These are phyloP conservation scores for Avena sativa DNA, from an alignment of 176 grass and related monocot genomes.

Conservation along the genomic window DNA sequence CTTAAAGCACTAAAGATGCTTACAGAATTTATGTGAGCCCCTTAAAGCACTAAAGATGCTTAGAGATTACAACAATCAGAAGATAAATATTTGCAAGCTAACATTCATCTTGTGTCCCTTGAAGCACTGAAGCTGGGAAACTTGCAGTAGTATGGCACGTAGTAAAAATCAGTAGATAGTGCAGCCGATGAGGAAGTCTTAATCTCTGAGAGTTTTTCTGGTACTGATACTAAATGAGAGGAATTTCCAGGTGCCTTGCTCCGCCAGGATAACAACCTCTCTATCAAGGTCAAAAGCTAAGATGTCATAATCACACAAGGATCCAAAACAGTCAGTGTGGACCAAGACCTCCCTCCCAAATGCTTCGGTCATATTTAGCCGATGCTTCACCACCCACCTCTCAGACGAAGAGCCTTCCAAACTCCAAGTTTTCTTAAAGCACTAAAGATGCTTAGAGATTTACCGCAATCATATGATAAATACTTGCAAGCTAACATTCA, in stretches of 20 bases:
- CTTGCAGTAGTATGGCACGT: not conserved
- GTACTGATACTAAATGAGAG: slow-evolving; percentile 28
- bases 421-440: slow-evolving; percentile 1
- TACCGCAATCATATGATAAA: not conserved
- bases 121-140: not conserved
- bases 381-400: slow-evolving; percentile 31
- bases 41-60: not conserved
- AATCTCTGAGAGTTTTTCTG: not conserved
- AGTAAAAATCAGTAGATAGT: not conserved
- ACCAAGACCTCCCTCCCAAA: slow-evolving; percentile 18
- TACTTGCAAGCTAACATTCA: not conserved
- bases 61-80: not conserved
- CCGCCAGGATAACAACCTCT: not conserved
- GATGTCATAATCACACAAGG: slow-evolving; percentile 26
- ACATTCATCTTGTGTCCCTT: not conserved
- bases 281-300: slow-evolving; percentile 21
- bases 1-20: too few species aligned
- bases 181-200: not conserved
- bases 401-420: slow-evolving; percentile 6
- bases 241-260: not conserved
- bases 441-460: not conserved
- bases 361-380: not conserved
- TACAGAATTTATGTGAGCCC: too few species aligned
- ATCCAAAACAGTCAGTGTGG: not conserved
- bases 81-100: not conserved